Evolutionary conservation across 768 basidiomycete species (phyloP).

Genomic region (Royoungia palumana): DNA sequence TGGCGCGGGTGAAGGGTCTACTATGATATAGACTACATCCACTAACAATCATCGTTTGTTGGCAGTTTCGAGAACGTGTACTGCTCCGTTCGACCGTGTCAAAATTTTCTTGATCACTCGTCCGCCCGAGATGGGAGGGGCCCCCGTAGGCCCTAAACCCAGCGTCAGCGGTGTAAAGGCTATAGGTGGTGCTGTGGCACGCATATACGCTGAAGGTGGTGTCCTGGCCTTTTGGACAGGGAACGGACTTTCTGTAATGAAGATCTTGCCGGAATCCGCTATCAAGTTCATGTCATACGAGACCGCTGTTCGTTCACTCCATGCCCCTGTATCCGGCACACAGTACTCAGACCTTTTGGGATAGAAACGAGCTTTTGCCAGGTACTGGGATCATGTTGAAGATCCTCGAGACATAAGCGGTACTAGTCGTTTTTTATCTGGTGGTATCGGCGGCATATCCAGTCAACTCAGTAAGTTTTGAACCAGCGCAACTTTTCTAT

Average conservation of each 20-base stretch:
- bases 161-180: slow-evolving; percentile 55
- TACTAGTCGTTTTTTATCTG: slow-evolving; percentile 88
- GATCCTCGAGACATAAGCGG: slow-evolving; percentile 89
- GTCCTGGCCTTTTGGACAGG: slow-evolving; percentile 97
- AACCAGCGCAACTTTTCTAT: slow-evolving; percentile 7
- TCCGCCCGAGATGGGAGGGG: slow-evolving; percentile 65
- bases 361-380: slow-evolving; percentile 93
- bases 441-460: slow-evolving; percentile 92
- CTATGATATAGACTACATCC: neutral
- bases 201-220: slow-evolving; percentile 89
- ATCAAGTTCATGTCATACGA: slow-evolving; percentile 98
- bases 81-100: slow-evolving; percentile 95
- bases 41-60: slow-evolving; percentile 3
- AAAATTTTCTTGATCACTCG: slow-evolving; percentile 96
- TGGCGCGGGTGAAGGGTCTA: slow-evolving; percentile 69
- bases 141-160: slow-evolving; percentile 42
- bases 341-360: slow-evolving; percentile 16
- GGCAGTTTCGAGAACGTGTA: slow-evolving; percentile 90
- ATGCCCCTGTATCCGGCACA: slow-evolving; percentile 9
- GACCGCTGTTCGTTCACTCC: slow-evolving; percentile 63
- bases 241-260: slow-evolving; percentile 87
- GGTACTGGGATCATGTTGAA: slow-evolving; percentile 87
- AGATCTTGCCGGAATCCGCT: slow-evolving; percentile 97
- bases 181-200: slow-evolving; percentile 66
- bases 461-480: slow-evolving; percentile 78